Conservation (phyloP, 345 rosid genomes). For the Citrus reticulata region DNA sequence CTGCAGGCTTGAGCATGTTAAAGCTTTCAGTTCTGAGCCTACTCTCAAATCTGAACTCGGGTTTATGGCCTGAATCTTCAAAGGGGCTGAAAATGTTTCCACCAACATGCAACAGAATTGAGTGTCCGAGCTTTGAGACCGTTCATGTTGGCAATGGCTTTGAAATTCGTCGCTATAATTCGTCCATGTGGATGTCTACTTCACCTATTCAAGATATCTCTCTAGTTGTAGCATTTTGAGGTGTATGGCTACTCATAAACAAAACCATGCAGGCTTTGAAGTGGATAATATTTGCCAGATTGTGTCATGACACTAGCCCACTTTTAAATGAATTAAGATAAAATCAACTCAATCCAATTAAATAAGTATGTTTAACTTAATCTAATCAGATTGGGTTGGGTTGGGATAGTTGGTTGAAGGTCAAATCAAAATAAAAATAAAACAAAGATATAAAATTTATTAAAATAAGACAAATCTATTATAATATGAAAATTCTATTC, state of each 20-base stretch:
- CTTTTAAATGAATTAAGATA: no score
- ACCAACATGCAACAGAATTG: constrained; percentile 69
- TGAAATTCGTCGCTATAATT: constrained; percentile 65
- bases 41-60: constrained; percentile 33
- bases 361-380: no score
- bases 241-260: no score
- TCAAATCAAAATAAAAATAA: no score
- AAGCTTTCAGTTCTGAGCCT: constrained; percentile 50
- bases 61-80: constrained; percentile 13
- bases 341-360: no score
- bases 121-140: constrained; percentile 64
- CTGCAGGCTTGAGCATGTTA: constrained; percentile 22
- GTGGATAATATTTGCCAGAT: fast-evolving
- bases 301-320: no score
- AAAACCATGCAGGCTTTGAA: fast-evolving
- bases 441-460: no score
- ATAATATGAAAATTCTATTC: no score
- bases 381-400: no score
- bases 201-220: constrained; percentile 72
- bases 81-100: constrained; percentile 32
- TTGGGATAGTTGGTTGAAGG: no score
- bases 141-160: constrained; percentile 51
- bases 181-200: constrained; percentile 63
- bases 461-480: no score
- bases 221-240: constrained; percentile 29